Evolutionary conservation across 202 grass and related monocot genomes (phyloP), one percentile per base, ranked within the genome.

Genomic region (Musa balbisiana): DNA sequence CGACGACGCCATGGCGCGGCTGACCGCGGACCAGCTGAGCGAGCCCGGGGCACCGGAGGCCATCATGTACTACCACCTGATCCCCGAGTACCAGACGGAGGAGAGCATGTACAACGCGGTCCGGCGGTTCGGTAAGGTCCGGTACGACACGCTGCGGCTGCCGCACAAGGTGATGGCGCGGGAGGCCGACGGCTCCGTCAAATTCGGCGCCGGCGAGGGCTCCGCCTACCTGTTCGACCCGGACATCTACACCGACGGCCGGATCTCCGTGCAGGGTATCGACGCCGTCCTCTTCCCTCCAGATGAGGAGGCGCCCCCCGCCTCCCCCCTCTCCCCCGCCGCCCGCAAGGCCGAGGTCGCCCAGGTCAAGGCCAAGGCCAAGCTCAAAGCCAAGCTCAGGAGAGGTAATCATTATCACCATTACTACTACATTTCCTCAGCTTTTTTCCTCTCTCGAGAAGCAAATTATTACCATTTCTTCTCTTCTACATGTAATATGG

Each of bases 191-290:
- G 90, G 93, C 50, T 96, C 90, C 10, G 90, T 92, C 67, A 92
- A 96, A 78, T 96, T 96, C 64, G 92, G 89, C 8, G 72, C 77
- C 0, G 89, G 80, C 15, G 87, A 92, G 12, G 89, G 80, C 1
- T 87, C 82, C 0, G 90, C 93, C 2, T 91, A 96, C 78, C 77
- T 96, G 17, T 91, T 92, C 43, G 87, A 96, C 8, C 93, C 84
- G 9, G 93, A 96, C 19, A 91, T 96, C 67, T 96, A 96, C 82
- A 87, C 85, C 53, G 87, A 96, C 21, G 93, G 90, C 0, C 84
- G 90, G 75, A 92, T 92, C 81, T 96, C 93, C 8, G 90, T 96
- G 24, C 93, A 96, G 87, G 93, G 93, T 22, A 96, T 96, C 64
- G 90, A 96, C 69, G 85, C 87, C 0, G 92, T 96, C 11, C 83